phyloP scores from a whole-genome alignment of 2,329 filamentous ascomycete genomes.

The Phaeosphaeriaceae sp. region DNA sequence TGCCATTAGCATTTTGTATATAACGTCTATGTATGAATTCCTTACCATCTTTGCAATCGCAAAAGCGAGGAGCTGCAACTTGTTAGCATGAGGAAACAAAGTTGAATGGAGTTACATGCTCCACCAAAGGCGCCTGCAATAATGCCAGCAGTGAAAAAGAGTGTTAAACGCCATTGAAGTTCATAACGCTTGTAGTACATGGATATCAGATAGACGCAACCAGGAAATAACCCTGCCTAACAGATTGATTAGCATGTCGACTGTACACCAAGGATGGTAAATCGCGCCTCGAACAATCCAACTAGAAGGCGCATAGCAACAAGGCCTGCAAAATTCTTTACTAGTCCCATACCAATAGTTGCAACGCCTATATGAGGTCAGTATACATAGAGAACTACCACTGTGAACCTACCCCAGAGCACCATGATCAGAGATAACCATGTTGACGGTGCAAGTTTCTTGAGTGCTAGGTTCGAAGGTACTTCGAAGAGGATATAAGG shows the following conservation, averaged over 20 bases:
- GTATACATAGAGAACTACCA: not conserved
- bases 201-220: constrained; percentile 40
- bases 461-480: constrained; percentile 48
- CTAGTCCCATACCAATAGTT: constrained; percentile 55
- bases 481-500: constrained; percentile 48
- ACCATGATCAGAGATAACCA: constrained; percentile 50
- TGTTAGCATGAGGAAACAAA: not conserved
- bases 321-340: constrained; percentile 55
- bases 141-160: constrained; percentile 52
- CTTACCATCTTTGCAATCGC: constrained; percentile 62
- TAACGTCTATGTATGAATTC: too few relatives aligned
- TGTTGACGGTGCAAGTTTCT: constrained; percentile 47
- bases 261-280: constrained; percentile 33
- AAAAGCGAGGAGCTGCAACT: constrained; percentile 46
- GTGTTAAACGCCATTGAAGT: constrained; percentile 49
- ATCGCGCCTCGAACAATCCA: constrained; percentile 47
- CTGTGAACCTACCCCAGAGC: constrained; percentile 39
- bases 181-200: constrained; percentile 55
- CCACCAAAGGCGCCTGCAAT: constrained; percentile 52
- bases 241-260: too few relatives aligned
- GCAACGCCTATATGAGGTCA: constrained; percentile 32
- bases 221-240: constrained; percentile 6
- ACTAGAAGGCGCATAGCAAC: constrained; percentile 54
- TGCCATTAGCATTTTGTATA: too few relatives aligned
- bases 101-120: constrained; percentile 18